Percentiles rank a stretch among this genome's conserved stretches.
These are phyloP conservation scores for Colletotrichum costaricense DNA, from an alignment of 2,329 filamentous ascomycete genomes.

Conservation along the genomic window DNA sequence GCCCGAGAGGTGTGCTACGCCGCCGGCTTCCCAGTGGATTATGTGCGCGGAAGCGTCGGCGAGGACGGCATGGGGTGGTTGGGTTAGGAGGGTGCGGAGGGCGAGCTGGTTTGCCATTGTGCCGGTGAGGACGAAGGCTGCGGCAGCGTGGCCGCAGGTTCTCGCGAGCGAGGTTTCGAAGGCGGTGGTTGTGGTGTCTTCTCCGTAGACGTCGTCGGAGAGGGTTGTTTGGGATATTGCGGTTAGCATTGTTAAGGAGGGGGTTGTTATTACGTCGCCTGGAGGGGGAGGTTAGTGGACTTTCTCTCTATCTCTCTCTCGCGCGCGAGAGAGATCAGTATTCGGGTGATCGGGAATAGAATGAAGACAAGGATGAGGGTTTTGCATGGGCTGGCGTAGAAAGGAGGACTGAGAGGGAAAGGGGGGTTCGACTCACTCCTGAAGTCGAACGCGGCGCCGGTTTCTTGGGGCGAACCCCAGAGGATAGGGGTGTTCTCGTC, in stretches of 20 bases:
- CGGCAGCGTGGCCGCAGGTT: conserved; percentile 69
- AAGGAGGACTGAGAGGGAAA: not conserved
- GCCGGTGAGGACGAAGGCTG: conserved; percentile 78
- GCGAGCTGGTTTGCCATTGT: conserved; percentile 88
- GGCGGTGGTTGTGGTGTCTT: conserved; percentile 76
- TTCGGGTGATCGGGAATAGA: not conserved
- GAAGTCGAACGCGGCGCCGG: conserved; percentile 34
- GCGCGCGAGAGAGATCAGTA: not conserved
- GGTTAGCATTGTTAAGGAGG: conserved; percentile 76
- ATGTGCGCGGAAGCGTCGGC: conserved; percentile 78
- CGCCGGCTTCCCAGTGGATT: conserved; percentile 66
- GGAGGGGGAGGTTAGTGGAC: not conserved
- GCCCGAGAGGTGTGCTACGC: conserved; percentile 71
- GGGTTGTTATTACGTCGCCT: conserved; percentile 78
- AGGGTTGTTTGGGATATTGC: conserved; percentile 77
- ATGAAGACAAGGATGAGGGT: not conserved
- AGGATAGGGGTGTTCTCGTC: conserved; percentile 25
- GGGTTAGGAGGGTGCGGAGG: conserved; percentile 75
- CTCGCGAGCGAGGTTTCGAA: conserved; percentile 68
- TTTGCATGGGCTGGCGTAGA: not conserved
- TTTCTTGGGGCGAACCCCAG: conserved; percentile 23
- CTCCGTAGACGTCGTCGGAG: conserved; percentile 80
- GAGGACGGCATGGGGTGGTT: conserved; percentile 77
- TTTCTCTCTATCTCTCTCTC: too few species aligned
- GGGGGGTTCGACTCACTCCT: conserved; percentile 15